phyloP scores from a whole-genome alignment of 164 flowering plant genomes.

The Aristolochia californica region DNA sequence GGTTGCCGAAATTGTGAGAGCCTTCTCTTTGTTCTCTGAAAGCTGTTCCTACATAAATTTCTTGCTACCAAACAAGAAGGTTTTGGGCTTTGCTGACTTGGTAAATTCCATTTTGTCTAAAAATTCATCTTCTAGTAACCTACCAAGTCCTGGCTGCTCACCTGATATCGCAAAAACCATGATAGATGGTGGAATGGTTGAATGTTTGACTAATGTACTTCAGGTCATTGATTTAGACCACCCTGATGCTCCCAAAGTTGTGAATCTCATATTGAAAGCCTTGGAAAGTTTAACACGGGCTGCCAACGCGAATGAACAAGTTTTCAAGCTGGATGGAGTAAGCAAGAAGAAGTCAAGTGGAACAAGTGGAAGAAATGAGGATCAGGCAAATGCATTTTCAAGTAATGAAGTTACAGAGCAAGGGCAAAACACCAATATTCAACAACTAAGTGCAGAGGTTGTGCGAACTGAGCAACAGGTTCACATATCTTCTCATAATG shows the following conservation, averaged over 20 bases:
- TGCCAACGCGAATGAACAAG: slow-evolving; percentile 79
- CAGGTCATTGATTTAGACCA: slow-evolving; percentile 81
- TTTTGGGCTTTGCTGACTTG: slow-evolving; percentile 65
- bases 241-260: slow-evolving; percentile 76
- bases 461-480: slow-evolving; percentile 27
- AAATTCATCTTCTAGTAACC: slow-evolving; percentile 54
- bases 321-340: slow-evolving; percentile 44
- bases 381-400: slow-evolving; percentile 24
- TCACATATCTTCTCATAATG: slow-evolving; percentile 30
- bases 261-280: slow-evolving; percentile 68
- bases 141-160: slow-evolving; percentile 78
- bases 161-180: slow-evolving; percentile 80
- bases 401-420: slow-evolving; percentile 24
- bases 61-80: slow-evolving; percentile 55
- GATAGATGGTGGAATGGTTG: slow-evolving; percentile 82
- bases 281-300: slow-evolving; percentile 82
- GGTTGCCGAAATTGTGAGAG: slow-evolving; percentile 64
- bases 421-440: slow-evolving; percentile 25
- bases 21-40: slow-evolving; percentile 42
- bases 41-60: slow-evolving; percentile 35
- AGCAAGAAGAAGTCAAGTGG: slow-evolving; percentile 46
- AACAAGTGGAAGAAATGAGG: slow-evolving; percentile 42
- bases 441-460: slow-evolving; percentile 23
- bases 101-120: slow-evolving; percentile 74
- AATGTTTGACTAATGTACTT: slow-evolving; percentile 55